phyloP scores from a whole-genome alignment of 2,329 filamentous ascomycete genomes.

The Huntiella abstrusa region DNA sequence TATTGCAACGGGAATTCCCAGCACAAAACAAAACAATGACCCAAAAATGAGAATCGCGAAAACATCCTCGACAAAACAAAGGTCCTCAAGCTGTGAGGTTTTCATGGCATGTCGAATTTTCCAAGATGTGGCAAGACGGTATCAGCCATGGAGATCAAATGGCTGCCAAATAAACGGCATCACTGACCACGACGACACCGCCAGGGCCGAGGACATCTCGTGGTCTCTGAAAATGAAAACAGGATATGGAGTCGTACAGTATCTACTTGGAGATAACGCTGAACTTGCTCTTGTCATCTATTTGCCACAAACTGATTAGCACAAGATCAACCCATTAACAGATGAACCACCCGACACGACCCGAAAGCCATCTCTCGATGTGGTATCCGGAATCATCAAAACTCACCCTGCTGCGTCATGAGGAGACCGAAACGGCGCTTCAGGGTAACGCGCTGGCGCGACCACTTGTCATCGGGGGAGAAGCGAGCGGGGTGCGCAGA shows the following conservation, averaged over 20 bases:
- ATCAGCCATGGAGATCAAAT: not conserved
- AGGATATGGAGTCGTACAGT: not conserved
- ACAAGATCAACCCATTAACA: not conserved
- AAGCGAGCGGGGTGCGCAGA: slow-evolving; percentile 91
- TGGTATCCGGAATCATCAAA: slow-evolving; percentile 1
- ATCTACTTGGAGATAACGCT: slow-evolving; percentile 11
- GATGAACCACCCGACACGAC: not conserved
- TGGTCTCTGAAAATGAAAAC: not conserved
- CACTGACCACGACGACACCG: not conserved
- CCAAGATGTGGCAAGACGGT: too few relatives aligned
- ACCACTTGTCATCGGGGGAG: slow-evolving; percentile 98
- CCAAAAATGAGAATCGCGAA: slow-evolving; percentile 1
- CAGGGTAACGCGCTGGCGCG: slow-evolving; percentile 80
- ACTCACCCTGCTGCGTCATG: slow-evolving; percentile 54
- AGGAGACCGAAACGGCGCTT: slow-evolving; percentile 86
- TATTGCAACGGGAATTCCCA: slow-evolving; percentile 3
- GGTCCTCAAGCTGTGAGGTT: not conserved
- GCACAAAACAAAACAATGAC: slow-evolving; percentile 6
- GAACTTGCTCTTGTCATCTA: slow-evolving; percentile 9
- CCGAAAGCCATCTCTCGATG: not conserved
- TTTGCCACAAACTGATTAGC: not conserved
- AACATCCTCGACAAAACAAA: not conserved
- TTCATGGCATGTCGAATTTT: not conserved
- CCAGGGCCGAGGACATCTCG: not conserved
- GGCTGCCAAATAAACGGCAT: not conserved